Percentiles rank a stretch among this genome's conserved stretches.
These are phyloP conservation scores for Colletotrichum sp. DNA, from an alignment of 2,329 filamentous ascomycete genomes.

Conservation along the genomic window DNA sequence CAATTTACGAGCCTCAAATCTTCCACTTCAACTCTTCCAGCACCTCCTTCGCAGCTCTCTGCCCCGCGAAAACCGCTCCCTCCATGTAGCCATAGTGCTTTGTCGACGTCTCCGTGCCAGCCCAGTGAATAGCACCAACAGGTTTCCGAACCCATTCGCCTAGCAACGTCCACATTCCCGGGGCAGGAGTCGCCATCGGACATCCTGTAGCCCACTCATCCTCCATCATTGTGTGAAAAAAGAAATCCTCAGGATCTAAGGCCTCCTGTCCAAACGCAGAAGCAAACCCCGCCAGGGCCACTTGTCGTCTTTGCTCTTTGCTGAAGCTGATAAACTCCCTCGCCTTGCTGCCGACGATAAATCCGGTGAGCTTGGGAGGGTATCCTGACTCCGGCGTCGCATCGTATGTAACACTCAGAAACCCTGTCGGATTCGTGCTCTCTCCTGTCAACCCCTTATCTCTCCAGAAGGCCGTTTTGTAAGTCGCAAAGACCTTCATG, in stretches of 20 bases:
- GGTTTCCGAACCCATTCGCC: constrained; percentile 20
- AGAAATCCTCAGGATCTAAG: constrained; percentile 16
- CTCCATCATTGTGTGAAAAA: constrained; percentile 19
- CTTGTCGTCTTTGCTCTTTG: constrained; percentile 7
- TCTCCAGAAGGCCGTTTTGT: constrained; percentile 20
- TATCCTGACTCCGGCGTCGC: neutral
- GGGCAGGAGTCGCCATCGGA: constrained; percentile 13
- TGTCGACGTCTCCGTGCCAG: constrained; percentile 18
- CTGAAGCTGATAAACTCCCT: constrained; percentile 12
- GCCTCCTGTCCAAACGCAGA: constrained; percentile 19
- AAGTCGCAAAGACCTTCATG: constrained; percentile 17
- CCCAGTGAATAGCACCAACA: constrained; percentile 13
- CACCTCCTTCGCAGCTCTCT: constrained; percentile 13
- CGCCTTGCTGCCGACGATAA: constrained; percentile 15
- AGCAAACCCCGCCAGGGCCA: constrained; percentile 21
- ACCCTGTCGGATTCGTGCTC: constrained; percentile 3
- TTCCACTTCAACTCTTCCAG: constrained; percentile 14
- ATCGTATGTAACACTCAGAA: constrained; percentile 8
- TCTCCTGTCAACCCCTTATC: constrained; percentile 18
- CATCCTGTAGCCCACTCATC: constrained; percentile 17
- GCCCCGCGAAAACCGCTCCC: constrained; percentile 16
- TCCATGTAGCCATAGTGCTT: constrained; percentile 16
- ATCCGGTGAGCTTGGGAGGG: constrained; percentile 15
- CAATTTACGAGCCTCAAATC: neutral
- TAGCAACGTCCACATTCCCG: constrained; percentile 20